Base-by-base conservation (phyloP, 306 rosid species). In the Castanea crenata region DNA sequence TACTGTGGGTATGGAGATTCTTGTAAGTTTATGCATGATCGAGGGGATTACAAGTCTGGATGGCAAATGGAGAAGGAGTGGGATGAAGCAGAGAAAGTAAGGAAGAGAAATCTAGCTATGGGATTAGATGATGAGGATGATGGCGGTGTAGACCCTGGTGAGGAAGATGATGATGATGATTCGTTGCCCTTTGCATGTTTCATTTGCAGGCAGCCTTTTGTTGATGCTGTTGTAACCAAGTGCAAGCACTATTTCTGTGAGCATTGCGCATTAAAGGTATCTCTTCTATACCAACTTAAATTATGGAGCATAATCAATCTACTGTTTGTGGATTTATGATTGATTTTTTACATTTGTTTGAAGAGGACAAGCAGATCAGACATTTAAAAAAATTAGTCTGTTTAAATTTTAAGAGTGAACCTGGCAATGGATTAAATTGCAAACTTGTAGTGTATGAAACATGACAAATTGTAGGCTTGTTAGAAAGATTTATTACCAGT, bases 21-120 rank as follows among this genome's bases (percentile, higher is more conserved):
- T 0, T 91, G 95, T 77, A 91, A 93, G 80, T 93, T 93, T 77
- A 90, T 91, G 98, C 98, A 93, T 81, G 98, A 91, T 81, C 92
- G 97, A n/a, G 98, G 97, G 77, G 98, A 93, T 76, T 93, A 93
- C 87, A 91, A 93, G 83, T 81, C 97, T 69, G 97, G 98, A 29
- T 93, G 98, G 98, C 97, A 90, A 79, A 8, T 90, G 97, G 98
- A 93, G 76, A 90, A 87, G 89, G 98, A 93, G 74, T 93, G 98
- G 98, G 95, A 93, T 0, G 98, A 93, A 74, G 93, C 90, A 54
- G 97, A 91, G 92, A 93, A 93, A 85, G 83, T 82, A 31, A 88
- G 98, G 82, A 93, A 77, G 86, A 89, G 92, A 85, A 90, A 92
- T 73, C 71, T 90, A 65, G 97, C 98, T 77, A 78, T 89, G 27